A percentile compares a stretch with the other conserved stretches of the same genome.
phyloP scores from a whole-genome alignment of 495 filamentous ascomycete genomes.

The Pyrenula aspistea region DNA sequence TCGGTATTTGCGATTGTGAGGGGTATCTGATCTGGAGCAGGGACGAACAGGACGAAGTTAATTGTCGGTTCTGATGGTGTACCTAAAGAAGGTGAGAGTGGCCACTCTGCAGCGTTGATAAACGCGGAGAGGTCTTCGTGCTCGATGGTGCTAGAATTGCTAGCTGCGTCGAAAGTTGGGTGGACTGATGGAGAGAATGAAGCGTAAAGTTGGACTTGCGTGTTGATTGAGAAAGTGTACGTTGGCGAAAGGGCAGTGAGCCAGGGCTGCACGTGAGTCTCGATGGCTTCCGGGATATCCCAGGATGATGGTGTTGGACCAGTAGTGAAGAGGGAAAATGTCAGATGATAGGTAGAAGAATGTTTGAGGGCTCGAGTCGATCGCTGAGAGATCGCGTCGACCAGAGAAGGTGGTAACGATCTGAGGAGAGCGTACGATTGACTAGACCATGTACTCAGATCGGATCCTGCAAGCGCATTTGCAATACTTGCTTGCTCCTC shows the following conservation, averaged over 20 bases:
- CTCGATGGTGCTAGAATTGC: conserved; percentile 52
- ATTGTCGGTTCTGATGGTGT: conserved; percentile 63
- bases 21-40: conserved; percentile 44
- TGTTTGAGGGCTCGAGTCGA: conserved; percentile 81
- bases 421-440: conserved; percentile 15
- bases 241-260: conserved; percentile 66
- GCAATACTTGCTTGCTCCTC: conserved; percentile 87
- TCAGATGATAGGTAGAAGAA: conserved; percentile 86
- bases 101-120: conserved; percentile 97
- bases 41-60: conserved; percentile 88
- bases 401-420: conserved; percentile 30
- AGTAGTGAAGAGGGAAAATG: conserved; percentile 87
- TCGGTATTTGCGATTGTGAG: conserved; percentile 50
- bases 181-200: conserved; percentile 53
- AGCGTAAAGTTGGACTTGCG: conserved; percentile 90
- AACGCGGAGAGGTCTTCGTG: conserved; percentile 88
- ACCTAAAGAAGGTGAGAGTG: conserved; percentile 86
- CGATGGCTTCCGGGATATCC: conserved; percentile 78
- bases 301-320: conserved; percentile 68
- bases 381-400: conserved; percentile 41
- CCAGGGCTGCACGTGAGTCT: conserved; percentile 71
- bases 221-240: conserved; percentile 94
- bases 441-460: conserved; percentile 25
- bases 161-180: conserved; percentile 39
- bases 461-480: conserved; percentile 54